A percentile compares a stretch with the other conserved stretches of the same genome.
Conservation (phyloP, 768 basidiomycete species). For the Lyophyllum atratum region DNA sequence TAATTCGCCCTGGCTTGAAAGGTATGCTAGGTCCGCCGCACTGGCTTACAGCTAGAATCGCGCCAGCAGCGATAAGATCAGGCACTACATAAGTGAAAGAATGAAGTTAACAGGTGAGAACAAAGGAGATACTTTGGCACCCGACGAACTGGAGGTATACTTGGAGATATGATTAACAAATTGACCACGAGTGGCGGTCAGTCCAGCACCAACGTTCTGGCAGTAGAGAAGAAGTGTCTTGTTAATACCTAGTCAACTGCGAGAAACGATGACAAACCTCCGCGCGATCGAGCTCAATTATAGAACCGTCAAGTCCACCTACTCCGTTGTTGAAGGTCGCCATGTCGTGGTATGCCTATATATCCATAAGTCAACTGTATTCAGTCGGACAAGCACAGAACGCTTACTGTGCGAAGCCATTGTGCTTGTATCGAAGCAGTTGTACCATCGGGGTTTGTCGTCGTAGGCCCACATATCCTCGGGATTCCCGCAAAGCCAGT, state of each 20-base stretch:
- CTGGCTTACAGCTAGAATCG: neutral
- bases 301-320: neutral
- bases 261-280: neutral
- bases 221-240: neutral
- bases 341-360: neutral
- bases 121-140: neutral
- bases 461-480: neutral
- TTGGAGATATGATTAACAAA: neutral
- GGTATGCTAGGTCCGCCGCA: neutral
- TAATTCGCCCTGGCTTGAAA: neutral
- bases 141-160: neutral
- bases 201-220: neutral
- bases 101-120: neutral
- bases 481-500: neutral
- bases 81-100: neutral
- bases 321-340: neutral
- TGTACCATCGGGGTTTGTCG: neutral
- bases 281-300: neutral
- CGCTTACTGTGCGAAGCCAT: neutral
- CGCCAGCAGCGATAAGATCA: neutral
- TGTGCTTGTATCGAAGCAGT: neutral
- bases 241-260: neutral
- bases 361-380: neutral
- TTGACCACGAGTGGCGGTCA: neutral
- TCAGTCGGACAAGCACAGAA: neutral